phyloP scores from a whole-genome alignment of 768 basidiomycete species.

The Steccherinum ochraceum region DNA sequence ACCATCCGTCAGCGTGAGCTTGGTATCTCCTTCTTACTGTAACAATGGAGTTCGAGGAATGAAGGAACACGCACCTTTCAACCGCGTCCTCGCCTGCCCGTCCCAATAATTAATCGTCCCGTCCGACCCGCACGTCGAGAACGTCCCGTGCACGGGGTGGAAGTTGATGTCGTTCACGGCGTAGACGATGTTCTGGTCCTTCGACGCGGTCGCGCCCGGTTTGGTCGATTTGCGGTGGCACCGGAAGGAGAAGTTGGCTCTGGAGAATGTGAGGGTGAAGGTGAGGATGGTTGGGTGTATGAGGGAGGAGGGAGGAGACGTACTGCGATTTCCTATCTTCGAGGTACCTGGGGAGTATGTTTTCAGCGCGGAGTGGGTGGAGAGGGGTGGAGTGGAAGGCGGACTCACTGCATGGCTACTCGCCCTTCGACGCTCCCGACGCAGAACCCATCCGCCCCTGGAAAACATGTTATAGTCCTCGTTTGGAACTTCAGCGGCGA shows the following conservation, averaged over 20 bases:
- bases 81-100: conserved; percentile 81
- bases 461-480: conserved; percentile 77
- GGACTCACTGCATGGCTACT: conserved; percentile 87
- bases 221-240: conserved; percentile 33
- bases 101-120: conserved; percentile 93
- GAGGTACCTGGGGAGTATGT: too few species aligned
- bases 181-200: conserved; percentile 38
- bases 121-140: conserved; percentile 54
- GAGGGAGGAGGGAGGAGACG: too few species aligned
- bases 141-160: conserved; percentile 44
- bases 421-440: conserved; percentile 85
- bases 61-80: conserved; percentile 68
- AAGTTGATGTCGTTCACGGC: conserved; percentile 53
- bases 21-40: too few species aligned
- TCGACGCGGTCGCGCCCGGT: conserved; percentile 15
- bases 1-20: neutral
- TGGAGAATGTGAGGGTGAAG: conserved; percentile 5
- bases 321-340: too few species aligned
- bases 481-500: conserved; percentile 95
- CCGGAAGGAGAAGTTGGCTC: conserved; percentile 53
- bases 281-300: neutral
- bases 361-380: too few species aligned
- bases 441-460: conserved; percentile 57
- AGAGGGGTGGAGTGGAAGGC: too few species aligned
- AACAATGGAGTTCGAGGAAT: neutral